Conservation (phyloP, 2,329 filamentous ascomycete species). For the Aspergillus sclerotialis region DNA sequence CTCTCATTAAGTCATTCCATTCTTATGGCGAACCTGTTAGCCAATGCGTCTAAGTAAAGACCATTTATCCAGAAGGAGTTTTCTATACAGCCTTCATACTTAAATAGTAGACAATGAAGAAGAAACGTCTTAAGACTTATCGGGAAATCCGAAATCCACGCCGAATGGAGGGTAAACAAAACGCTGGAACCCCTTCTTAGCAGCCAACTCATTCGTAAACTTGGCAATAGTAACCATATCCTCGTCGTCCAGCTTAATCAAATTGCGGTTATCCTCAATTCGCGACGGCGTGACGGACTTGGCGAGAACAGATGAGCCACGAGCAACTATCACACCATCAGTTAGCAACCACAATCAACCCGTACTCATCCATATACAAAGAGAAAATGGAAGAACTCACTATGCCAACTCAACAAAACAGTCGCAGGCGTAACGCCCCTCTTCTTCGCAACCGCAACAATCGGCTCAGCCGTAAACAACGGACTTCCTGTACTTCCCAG, state of each 20-base stretch:
- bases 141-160: conserved; percentile 65
- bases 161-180: conserved; percentile 66
- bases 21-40: too few species aligned
- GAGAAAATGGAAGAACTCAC: conserved; percentile 16
- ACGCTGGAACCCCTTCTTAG: conserved; percentile 27
- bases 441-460: conserved; percentile 36
- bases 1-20: too few species aligned
- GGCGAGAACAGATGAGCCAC: conserved; percentile 35
- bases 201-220: conserved; percentile 27
- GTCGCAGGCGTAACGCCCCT: conserved; percentile 32
- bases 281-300: conserved; percentile 35
- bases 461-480: conserved; percentile 34
- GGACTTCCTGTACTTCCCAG: conserved; percentile 38
- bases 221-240: conserved; percentile 32
- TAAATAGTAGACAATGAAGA: too few species aligned
- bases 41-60: too few species aligned
- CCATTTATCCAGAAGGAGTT: too few species aligned
- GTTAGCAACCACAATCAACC: too few species aligned
- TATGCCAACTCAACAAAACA: conserved; percentile 39
- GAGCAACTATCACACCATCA: too few species aligned
- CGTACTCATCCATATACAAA: too few species aligned
- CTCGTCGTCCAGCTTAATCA: conserved; percentile 31
- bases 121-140: too few species aligned
- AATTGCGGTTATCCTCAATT: conserved; percentile 34
- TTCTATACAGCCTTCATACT: too few species aligned